Base-by-base conservation (phyloP, 164 flowering plant genomes). In the Pachysandra terminalis region DNA sequence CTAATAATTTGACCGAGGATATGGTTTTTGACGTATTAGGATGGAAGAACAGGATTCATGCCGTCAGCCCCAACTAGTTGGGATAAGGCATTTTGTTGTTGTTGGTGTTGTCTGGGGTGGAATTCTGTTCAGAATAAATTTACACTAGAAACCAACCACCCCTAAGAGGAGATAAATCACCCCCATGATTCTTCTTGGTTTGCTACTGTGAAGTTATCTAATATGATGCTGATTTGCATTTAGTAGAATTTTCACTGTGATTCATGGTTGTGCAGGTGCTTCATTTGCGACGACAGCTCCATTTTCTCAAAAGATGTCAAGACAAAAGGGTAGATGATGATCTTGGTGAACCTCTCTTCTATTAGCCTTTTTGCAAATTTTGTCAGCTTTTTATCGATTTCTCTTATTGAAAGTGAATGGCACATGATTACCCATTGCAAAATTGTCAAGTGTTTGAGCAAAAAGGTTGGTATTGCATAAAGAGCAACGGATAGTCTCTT, bases 201-300 rank as follows among this genome's bases (percentile, higher is more conserved):
- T 45, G 51, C 51, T 10, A 15, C 51, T 45, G 51, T 13, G 4
- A 45, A 45, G 10, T 12, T 15, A 45, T 15, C 37, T 45, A 2
- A 10, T 45, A 45, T 5, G 51, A 45, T 10, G 51, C 15, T 5
- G 15, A 12, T 10, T 45, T 45, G 51, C 17, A 45, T 45, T 10
- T 55, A 10, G 7, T 55, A 19, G 26, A n/a, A 3, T 22, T 58
- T 32, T 58, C 28, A 27, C 19, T 37, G 45, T 23, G 2, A 27
- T 14, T 0, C n/a, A 27, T 59, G 27, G 45, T 55, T 28, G 14
- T 74, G 55, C 81, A 81, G 84, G 81, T 81, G 32, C 70, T 75
- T 66, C 77, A 81, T 56, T 69, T 81, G 73, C 75, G 80, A 45
- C 59, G 70, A 0, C 84, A 81, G 61, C 74, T 81, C 51, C 28